Evolutionary conservation across 371 early-diverging fungal species (phyloP), one percentile per base, ranked within the genome.

Genomic region (Mucor sp.): DNA sequence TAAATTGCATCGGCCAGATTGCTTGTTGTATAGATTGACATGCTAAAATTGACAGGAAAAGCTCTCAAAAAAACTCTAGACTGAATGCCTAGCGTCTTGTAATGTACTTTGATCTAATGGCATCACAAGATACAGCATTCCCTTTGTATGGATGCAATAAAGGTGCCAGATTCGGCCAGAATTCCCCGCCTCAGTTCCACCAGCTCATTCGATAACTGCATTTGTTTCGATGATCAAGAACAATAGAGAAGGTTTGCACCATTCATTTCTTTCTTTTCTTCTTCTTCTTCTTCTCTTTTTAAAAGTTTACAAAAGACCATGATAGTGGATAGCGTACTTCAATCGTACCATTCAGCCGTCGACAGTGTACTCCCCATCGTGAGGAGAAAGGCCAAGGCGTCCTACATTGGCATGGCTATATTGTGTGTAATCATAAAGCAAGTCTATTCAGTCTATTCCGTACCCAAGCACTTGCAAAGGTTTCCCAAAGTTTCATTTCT

Each of bases 401-500:
- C 63, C 19, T 68, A 68, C 17, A 62, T 68, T 39, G 37, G 47
- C 12, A 15, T 55, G 4, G 69, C 69, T 25, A 43, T 69, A 23
- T 2, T 63, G 1, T 37, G 47, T 59, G 9, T 69, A 17, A 35
- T 43, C 6, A 27, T 33, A n/a, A 27, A 63, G 19, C 63, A 60
- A 59, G 19, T 43, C 0, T 63, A 69, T 21, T 59, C 69, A 5
- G 60, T 55, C 8, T 55, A 60, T 39, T 8, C 12, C 23, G 43
- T 53, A 9, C 69, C 69, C 5, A 69, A 58, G 14, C 19, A 30
- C n/a, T 43, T 69, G 12, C 50, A 60, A 3, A 23, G n/a, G 21
- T 60, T 60, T 12, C 69, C 69, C 8, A 43, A 23, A 27, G 56
- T 69, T 4, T 53, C 60, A 15, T 53, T 63, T 33, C 43, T 69